Conservation (phyloP, 1,284 basidiomycete species). For the Ceratobasidium sp. region DNA sequence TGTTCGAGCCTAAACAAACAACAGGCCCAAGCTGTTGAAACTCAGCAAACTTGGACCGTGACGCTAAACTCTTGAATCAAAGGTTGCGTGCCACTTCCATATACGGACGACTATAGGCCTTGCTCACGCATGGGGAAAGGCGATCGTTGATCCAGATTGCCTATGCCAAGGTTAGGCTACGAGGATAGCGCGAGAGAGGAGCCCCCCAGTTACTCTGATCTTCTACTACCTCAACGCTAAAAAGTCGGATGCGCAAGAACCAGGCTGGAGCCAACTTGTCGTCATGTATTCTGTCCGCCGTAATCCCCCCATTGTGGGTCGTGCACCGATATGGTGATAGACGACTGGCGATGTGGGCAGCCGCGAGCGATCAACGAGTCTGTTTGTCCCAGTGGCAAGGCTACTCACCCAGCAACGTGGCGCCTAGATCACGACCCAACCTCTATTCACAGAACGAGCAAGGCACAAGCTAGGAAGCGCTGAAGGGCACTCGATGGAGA, state of each 20-base stretch:
- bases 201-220: neutral
- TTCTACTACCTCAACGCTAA: conserved; percentile 3
- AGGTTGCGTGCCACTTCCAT: neutral
- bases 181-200: neutral
- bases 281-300: neutral
- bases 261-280: neutral
- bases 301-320: neutral
- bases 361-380: neutral
- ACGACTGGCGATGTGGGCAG: conserved; percentile 2
- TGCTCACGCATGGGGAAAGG: neutral
- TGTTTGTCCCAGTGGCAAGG: neutral
- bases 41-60: neutral
- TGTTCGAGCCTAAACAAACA: neutral
- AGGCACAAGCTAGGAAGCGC: neutral
- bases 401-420: neutral
- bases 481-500: conserved; percentile 1
- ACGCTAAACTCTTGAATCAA: neutral
- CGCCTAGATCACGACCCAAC: conserved; percentile 17
- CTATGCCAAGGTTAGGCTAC: neutral
- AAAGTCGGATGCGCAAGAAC: neutral
- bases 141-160: conserved; percentile 2
- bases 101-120: neutral
- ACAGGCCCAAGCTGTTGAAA: neutral
- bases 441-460: neutral
- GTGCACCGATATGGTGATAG: neutral